Percentiles rank a stretch among this genome's conserved stretches.
phyloP scores from a whole-genome alignment of 2,329 filamentous ascomycete species.

The Phyllachora maydis region DNA sequence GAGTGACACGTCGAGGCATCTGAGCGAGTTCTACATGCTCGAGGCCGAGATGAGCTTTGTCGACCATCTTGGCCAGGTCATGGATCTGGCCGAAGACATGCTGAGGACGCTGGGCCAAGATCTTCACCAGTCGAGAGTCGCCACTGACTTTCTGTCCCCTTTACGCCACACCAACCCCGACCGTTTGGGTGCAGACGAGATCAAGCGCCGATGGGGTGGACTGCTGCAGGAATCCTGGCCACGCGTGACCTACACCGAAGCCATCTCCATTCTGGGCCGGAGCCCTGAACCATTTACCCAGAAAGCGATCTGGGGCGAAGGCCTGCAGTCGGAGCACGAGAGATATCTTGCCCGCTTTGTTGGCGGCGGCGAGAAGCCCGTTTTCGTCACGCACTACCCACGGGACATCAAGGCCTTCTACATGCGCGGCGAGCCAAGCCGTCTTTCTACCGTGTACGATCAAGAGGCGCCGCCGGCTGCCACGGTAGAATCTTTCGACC shows the following conservation, averaged over 20 bases:
- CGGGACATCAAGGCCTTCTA: slow-evolving; percentile 77
- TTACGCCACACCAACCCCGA: slow-evolving; percentile 9
- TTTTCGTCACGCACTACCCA: slow-evolving; percentile 94
- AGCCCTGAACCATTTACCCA: slow-evolving; percentile 44
- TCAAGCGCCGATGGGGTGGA: slow-evolving; percentile 53
- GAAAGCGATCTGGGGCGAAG: slow-evolving; percentile 47
- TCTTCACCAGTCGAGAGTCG: slow-evolving; percentile 18
- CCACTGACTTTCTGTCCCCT: slow-evolving; percentile 18
- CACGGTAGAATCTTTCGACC: slow-evolving; percentile 79
- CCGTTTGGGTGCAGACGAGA: slow-evolving; percentile 22
- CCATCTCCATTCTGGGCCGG: slow-evolving; percentile 45
- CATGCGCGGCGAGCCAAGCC: no score
- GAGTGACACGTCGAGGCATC: slow-evolving; percentile 80
- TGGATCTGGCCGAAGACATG: slow-evolving; percentile 64
- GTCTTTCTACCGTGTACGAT: no score
- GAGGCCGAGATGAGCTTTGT: slow-evolving; percentile 78
- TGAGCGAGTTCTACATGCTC: slow-evolving; percentile 98
- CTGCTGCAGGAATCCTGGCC: slow-evolving; percentile 46
- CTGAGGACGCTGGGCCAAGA: slow-evolving; percentile 30
- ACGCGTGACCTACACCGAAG: slow-evolving; percentile 64
- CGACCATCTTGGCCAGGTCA: slow-evolving; percentile 46
- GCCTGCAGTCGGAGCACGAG: slow-evolving; percentile 83
- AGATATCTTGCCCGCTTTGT: slow-evolving; percentile 52
- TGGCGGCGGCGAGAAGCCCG: slow-evolving; percentile 33
- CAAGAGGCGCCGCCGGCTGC: slow-evolving; percentile 9